Conservation (phyloP, 2,329 filamentous ascomycete species). For the Penicillium sp. region DNA sequence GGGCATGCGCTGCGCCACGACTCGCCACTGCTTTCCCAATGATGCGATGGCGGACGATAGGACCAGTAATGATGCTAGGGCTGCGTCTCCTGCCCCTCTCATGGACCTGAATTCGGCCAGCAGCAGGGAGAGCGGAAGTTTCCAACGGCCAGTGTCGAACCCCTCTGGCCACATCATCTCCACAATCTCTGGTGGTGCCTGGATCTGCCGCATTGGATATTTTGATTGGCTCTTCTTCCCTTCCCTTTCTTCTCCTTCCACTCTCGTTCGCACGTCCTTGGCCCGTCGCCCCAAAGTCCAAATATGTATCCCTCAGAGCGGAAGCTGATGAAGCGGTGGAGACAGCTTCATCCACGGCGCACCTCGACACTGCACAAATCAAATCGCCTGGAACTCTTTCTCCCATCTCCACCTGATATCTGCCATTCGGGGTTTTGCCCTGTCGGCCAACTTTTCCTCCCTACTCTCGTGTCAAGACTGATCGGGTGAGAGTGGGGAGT, state of each 20-base stretch:
- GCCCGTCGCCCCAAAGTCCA: background rate
- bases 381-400: constrained; percentile 9
- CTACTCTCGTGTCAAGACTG: constrained; percentile 1
- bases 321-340: constrained; percentile 14
- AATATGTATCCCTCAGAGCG: background rate
- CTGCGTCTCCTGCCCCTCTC: no score
- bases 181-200: no score
- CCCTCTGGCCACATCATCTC: no score
- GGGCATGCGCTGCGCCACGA: background rate
- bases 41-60: no score
- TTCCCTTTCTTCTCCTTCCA: background rate
- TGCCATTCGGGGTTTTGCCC: constrained; percentile 1
- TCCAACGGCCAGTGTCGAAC: no score
- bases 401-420: constrained; percentile 15
- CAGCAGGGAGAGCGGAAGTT: no score
- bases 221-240: background rate
- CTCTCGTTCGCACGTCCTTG: background rate
- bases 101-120: no score
- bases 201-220: no score
- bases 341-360: constrained; percentile 5
- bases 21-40: no score
- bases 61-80: no score
- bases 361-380: constrained; percentile 12
- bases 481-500: constrained; percentile 6
- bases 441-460: background rate